Evolutionary conservation across 1,139 yeast species (phyloP).

Genomic region (Pichia sp.): DNA sequence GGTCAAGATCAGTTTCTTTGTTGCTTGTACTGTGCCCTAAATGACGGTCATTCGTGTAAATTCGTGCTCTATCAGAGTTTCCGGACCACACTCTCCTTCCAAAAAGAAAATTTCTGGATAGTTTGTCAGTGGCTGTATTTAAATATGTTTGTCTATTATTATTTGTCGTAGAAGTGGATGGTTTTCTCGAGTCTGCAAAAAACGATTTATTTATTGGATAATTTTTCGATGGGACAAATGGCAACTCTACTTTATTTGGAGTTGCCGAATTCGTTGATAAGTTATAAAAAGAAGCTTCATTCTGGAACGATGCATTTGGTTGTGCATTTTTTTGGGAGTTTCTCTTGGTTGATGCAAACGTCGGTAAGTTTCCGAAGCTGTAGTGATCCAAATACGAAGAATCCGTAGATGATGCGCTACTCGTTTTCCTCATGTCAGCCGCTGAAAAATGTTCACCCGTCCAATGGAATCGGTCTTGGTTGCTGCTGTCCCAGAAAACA

Average conservation of each 20-base stretch:
- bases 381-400: conserved; percentile 8
- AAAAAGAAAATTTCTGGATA: conserved; percentile 10
- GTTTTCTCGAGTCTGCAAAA: conserved; percentile 10
- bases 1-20: neutral
- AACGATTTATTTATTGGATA: conserved; percentile 6
- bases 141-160: neutral
- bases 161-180: neutral
- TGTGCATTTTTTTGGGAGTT: neutral
- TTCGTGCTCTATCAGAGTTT: conserved; percentile 4
- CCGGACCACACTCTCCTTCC: conserved; percentile 14
- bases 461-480: neutral
- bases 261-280: neutral
- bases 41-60: neutral
- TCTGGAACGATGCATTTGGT: neutral
- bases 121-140: neutral
- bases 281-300: conserved; percentile 7
- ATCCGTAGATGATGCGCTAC: conserved; percentile 7
- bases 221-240: conserved; percentile 12
- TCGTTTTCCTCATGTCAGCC: neutral
- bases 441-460: neutral
- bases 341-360: conserved; percentile 10
- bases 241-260: conserved; percentile 11
- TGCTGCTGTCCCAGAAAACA: too few relatives aligned
- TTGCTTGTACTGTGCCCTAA: neutral
- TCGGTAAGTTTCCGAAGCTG: conserved; percentile 16